Base-by-base conservation (phyloP, 2,329 filamentous ascomycete species). In the Pseudonectria foliicola region DNA sequence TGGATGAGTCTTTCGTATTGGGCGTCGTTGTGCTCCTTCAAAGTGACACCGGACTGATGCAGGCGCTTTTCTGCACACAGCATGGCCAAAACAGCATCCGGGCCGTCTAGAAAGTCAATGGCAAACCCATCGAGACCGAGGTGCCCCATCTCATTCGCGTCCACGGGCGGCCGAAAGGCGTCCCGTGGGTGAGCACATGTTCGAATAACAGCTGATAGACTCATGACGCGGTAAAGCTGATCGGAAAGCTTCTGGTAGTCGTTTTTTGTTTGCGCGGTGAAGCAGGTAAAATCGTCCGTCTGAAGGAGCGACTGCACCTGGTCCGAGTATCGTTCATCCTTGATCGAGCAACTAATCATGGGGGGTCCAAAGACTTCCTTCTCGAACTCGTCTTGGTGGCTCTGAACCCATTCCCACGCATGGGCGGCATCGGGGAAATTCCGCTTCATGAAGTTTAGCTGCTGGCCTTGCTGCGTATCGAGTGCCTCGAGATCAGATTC, bases 71-170 rank as follows among this genome's bases (percentile, higher is more conserved):
- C 81, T 10, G 78, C 73, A 58, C 88, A 95, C 14, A 98, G 73
- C 83, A 94, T 92, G 6, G 86, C 82, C 24, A 96, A 64, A 2
- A 98, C 85, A 2, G 85, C 74, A 2, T 82, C 78, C 0, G 93
- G 93, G 0, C 90, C 92, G 24, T 80, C 72, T 6, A 98, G 55
- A 39, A 75, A 85, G 52, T 96, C 84, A 16, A 85, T 69, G 1
- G 87, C 80, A 64, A 84, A 95, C 2, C 82, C 80, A 44, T 93
- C 82, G 32, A 98, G 75, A 0, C 87, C 87, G 59, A 77, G 38
- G 27, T 50, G 39, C 34, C 53, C 52, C 37, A 87, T 59, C 34
- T 85, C 67, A 7, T 77, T 67, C 6, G 55, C 48, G 1, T 72
- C 62, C 5, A 85, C 50, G 1, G 76, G 75, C 7, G 74, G 51